These are phyloP conservation scores for Xylaria grammica DNA, from an alignment of 495 filamentous ascomycete species.

Conservation along the genomic window DNA sequence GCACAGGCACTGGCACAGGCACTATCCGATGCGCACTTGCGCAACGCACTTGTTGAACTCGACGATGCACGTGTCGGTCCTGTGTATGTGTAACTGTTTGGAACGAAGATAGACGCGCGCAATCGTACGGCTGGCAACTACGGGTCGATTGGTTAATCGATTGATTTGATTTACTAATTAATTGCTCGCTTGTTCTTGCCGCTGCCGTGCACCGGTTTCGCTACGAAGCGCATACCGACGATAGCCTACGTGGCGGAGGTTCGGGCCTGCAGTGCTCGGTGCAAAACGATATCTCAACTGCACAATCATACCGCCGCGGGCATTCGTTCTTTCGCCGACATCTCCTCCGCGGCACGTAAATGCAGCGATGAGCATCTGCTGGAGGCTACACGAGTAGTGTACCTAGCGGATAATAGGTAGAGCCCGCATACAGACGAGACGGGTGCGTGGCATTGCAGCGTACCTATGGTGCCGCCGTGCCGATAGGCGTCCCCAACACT, in stretches of 20 bases:
- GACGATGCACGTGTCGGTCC: neutral
- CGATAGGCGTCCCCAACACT: neutral
- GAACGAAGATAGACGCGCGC: slow-evolving; percentile 8
- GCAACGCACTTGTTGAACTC: neutral
- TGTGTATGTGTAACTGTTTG: neutral
- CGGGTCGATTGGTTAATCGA: neutral
- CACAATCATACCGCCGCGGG: neutral
- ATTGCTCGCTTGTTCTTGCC: neutral
- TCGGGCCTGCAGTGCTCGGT: neutral
- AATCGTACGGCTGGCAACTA: neutral
- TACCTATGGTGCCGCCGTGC: neutral
- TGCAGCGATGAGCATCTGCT: neutral
- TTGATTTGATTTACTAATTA: neutral
- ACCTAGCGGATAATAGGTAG: no score
- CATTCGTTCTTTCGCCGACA: neutral
- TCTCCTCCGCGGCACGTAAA: neutral
- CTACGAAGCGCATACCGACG: neutral
- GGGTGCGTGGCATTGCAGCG: no score
- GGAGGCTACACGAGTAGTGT: no score
- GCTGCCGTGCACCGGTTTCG: neutral
- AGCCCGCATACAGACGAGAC: no score
- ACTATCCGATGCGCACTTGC: neutral
- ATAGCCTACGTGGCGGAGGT: slow-evolving; percentile 7
- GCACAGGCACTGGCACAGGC: neutral
- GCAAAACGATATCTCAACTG: neutral